Evolutionary conservation across 2,329 filamentous ascomycete species (phyloP).

Genomic region (Clathrospora elynae): DNA sequence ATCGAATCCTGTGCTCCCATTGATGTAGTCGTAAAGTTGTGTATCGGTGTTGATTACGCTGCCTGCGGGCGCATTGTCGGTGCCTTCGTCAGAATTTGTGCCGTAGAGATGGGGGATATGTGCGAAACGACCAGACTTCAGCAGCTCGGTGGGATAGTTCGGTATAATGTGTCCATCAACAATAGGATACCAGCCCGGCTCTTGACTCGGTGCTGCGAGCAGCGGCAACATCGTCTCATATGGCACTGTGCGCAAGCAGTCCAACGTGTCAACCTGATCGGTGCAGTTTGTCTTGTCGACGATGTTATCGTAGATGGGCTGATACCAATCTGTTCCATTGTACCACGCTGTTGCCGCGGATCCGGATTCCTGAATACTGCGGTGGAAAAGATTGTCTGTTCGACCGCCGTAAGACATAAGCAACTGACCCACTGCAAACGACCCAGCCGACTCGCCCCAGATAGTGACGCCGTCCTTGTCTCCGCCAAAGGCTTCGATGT

Average conservation of each 20-base stretch:
- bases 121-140: constrained; percentile 64
- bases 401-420: constrained; percentile 43
- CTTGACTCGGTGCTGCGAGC: constrained; percentile 53
- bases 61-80: constrained; percentile 59
- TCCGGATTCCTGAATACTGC: constrained; percentile 46
- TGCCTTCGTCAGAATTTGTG: constrained; percentile 70
- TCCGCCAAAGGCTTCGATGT: constrained; percentile 52
- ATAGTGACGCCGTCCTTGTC: constrained; percentile 53
- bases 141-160: constrained; percentile 59
- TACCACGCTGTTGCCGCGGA: constrained; percentile 49
- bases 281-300: constrained; percentile 62
- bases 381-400: constrained; percentile 45
- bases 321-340: constrained; percentile 53
- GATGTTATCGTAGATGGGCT: constrained; percentile 51
- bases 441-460: constrained; percentile 54
- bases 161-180: constrained; percentile 64
- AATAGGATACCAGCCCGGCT: constrained; percentile 51
- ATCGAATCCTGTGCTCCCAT: constrained; percentile 40
- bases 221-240: constrained; percentile 64
- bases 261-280: constrained; percentile 47
- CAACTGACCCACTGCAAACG: constrained; percentile 47
- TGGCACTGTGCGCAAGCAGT: constrained; percentile 62
- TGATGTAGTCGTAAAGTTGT: constrained; percentile 51
- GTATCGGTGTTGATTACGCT: constrained; percentile 62
- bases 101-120: constrained; percentile 68